Percentiles rank a stretch among this genome's conserved stretches.
These are phyloP conservation scores for Gossypium schwendimanii DNA, from an alignment of 441 rosid genomes.

Conservation along the genomic window DNA sequence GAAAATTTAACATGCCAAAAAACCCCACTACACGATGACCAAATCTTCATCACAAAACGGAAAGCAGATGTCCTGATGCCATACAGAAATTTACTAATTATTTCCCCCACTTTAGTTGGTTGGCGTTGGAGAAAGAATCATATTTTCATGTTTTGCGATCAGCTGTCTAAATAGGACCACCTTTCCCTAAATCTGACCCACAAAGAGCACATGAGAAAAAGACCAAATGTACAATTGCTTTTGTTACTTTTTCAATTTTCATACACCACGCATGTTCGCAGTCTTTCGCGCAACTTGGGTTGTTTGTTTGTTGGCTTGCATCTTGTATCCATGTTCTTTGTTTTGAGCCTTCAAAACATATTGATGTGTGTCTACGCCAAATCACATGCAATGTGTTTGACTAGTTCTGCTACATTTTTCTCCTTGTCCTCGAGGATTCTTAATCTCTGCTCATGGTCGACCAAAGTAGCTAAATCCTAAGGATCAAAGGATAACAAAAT, in stretches of 20 bases:
- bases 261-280: constrained; percentile 12
- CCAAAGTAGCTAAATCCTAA: not conserved
- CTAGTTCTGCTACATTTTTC: not conserved
- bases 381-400: not conserved
- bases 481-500: not conserved
- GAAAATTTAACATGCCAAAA: not conserved
- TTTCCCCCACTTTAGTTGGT: not conserved
- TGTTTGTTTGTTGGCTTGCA: not conserved
- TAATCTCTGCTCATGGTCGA: not conserved
- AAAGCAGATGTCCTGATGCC: not conserved
- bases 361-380: not conserved
- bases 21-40: not conserved
- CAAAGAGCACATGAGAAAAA: not conserved
- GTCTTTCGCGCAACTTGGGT: not conserved
- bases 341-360: not conserved
- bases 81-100: not conserved
- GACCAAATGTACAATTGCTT: not conserved
- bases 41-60: not conserved
- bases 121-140: constrained; percentile 9
- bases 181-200: not conserved
- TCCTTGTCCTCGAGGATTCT: not conserved
- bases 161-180: constrained; percentile 5
- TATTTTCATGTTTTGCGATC: not conserved
- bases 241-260: not conserved
- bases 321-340: not conserved